phyloP scores from a whole-genome alignment of 441 rosid genomes.

The Erodium texanum region DNA sequence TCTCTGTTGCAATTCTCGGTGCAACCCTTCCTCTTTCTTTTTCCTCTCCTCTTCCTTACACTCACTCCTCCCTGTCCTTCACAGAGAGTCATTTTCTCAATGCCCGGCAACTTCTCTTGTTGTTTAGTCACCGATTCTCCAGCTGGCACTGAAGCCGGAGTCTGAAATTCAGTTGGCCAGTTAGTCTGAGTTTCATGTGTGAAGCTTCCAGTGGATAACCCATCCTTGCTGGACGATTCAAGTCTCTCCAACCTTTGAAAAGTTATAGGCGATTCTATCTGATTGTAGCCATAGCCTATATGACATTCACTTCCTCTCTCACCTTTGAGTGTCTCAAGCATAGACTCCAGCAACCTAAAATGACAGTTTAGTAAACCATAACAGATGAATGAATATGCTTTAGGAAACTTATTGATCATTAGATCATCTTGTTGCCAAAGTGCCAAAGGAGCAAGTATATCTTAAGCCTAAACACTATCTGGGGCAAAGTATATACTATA shows the following conservation, averaged over 20 bases:
- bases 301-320: conserved; percentile 33
- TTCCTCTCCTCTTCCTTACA: conserved; percentile 65
- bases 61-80: conserved; percentile 34
- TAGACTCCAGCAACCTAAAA: conserved; percentile 70
- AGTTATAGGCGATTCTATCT: conserved; percentile 47
- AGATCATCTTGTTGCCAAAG: background rate
- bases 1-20: conserved; percentile 30
- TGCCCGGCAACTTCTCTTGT: conserved; percentile 21
- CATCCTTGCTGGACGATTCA: conserved; percentile 55
- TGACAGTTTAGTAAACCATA: conserved; percentile 7
- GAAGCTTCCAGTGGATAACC: conserved; percentile 74
- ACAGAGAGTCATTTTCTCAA: conserved; percentile 32
- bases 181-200: conserved; percentile 48
- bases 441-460: no score
- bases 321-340: conserved; percentile 59
- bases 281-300: conserved; percentile 46
- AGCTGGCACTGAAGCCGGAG: conserved; percentile 29
- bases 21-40: conserved; percentile 72
- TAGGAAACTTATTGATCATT: background rate
- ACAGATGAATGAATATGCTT: conserved; percentile 1
- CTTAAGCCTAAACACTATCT: no score
- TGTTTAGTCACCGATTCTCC: conserved; percentile 35
- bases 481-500: no score
- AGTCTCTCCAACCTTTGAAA: conserved; percentile 43
- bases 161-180: conserved; percentile 42